Conservation (phyloP, 306 rosid species). For the Casuarina glauca region DNA sequence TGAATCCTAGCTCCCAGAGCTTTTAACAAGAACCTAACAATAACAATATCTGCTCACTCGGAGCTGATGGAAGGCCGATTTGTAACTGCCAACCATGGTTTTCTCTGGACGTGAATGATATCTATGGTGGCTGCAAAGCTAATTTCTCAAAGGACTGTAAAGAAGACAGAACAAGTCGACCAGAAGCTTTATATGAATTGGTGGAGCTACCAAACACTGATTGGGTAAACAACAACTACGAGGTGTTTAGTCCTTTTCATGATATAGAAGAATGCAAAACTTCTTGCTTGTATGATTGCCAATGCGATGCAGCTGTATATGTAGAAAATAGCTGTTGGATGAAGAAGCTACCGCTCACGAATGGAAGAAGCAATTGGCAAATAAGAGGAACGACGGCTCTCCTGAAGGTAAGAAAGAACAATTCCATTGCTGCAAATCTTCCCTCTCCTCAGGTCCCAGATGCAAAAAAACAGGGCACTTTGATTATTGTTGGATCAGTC, state of each 20-base stretch:
- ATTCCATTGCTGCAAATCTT: background rate
- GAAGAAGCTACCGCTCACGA: conserved; percentile 27
- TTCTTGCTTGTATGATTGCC: conserved; percentile 37
- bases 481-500: conserved; percentile 17
- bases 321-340: conserved; percentile 11
- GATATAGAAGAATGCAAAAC: conserved; percentile 15
- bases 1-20: no score
- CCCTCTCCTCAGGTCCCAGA: no score
- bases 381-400: conserved; percentile 11
- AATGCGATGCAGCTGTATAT: conserved; percentile 24
- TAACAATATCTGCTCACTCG: background rate
- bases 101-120: no score
- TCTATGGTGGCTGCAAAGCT: no score
- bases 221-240: no score
- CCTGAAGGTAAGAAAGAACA: conserved; percentile 21
- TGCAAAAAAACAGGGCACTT: background rate
- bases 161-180: no score
- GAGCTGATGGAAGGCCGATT: background rate
- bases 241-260: no score
- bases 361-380: conserved; percentile 9
- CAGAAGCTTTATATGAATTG: no score
- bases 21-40: no score
- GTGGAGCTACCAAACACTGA: no score
- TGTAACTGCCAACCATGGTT: conserved; percentile 18
- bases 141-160: background rate